phyloP scores from a whole-genome alignment of 139 green algal species.

The Chlamydomonas schloesseri region DNA sequence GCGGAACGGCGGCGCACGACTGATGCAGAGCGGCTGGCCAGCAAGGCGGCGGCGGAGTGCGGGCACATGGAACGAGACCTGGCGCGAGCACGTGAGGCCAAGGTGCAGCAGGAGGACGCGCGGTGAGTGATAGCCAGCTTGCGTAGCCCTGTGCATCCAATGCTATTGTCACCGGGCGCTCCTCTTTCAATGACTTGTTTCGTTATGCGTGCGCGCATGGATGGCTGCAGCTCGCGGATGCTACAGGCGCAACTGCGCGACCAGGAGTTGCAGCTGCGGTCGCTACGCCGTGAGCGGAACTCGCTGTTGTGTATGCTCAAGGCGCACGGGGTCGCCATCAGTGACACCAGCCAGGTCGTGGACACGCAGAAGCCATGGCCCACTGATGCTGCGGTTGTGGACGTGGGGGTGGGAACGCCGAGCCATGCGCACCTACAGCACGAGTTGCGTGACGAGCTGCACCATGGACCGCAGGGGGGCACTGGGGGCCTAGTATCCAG shows the following conservation, averaged over 20 bases:
- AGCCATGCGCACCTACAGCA: no score
- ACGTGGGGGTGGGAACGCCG: no score
- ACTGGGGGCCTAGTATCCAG: no score
- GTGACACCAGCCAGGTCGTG: neutral
- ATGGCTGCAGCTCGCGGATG: neutral
- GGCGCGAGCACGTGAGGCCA: neutral
- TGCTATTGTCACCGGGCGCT: neutral
- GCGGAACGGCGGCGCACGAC: constrained; percentile 13
- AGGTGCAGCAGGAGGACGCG: constrained; percentile 14
- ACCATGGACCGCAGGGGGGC: neutral
- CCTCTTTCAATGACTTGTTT: no score
- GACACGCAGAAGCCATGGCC: no score
- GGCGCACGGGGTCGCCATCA: neutral
- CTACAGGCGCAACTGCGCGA: constrained; percentile 25
- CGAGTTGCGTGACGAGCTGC: no score
- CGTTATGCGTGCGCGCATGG: no score
- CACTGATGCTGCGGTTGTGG: no score
- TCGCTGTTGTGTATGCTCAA: constrained; percentile 7
- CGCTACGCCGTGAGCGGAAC: neutral
- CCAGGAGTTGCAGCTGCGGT: constrained; percentile 16
- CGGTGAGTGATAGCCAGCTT: neutral
- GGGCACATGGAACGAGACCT: constrained; percentile 16
- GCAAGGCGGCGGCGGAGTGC: neutral
- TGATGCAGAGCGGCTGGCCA: constrained; percentile 12
- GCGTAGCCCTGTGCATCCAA: neutral